phyloP scores from a whole-genome alignment of 805 yeast species.

The Candida easanensis region DNA sequence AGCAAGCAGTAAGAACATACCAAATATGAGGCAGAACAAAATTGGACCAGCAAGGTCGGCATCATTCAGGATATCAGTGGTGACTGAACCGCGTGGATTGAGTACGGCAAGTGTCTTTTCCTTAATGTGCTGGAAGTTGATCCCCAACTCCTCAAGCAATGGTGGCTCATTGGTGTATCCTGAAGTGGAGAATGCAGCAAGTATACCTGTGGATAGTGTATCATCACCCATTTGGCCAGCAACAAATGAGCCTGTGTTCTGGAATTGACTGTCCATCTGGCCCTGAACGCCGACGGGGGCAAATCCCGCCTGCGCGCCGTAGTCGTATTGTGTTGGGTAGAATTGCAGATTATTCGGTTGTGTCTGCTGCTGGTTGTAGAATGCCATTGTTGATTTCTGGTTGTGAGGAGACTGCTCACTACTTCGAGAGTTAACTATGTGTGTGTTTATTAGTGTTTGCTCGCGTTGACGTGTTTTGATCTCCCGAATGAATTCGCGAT shows the following conservation, averaged over 20 bases:
- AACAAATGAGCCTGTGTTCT: slow-evolving; percentile 11
- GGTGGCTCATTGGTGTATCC: slow-evolving; percentile 98
- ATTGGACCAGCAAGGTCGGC: slow-evolving; percentile 95
- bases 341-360: slow-evolving; percentile 28
- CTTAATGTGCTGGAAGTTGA: slow-evolving; percentile 84
- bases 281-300: slow-evolving; percentile 30
- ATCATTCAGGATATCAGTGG: slow-evolving; percentile 78
- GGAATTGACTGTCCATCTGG: slow-evolving; percentile 12
- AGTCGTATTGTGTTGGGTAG: slow-evolving; percentile 28
- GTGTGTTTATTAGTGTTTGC: neutral
- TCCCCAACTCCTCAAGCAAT: slow-evolving; percentile 86
- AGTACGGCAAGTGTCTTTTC: slow-evolving; percentile 83
- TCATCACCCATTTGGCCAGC: slow-evolving; percentile 29
- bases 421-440: no score
- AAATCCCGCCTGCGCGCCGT: slow-evolving; percentile 2
- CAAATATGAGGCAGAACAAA: slow-evolving; percentile 82
- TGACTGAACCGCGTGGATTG: slow-evolving; percentile 63
- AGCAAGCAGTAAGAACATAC: slow-evolving; percentile 73
- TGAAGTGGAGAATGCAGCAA: slow-evolving; percentile 89
- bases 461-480: neutral
- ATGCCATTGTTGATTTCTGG: slow-evolving; percentile 13
- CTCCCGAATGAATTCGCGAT: no score
- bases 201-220: slow-evolving; percentile 64
- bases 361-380: slow-evolving; percentile 6
- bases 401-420: no score